Conservation (phyloP, 1,139 yeast species). For the Tardiomyces depauwii region DNA sequence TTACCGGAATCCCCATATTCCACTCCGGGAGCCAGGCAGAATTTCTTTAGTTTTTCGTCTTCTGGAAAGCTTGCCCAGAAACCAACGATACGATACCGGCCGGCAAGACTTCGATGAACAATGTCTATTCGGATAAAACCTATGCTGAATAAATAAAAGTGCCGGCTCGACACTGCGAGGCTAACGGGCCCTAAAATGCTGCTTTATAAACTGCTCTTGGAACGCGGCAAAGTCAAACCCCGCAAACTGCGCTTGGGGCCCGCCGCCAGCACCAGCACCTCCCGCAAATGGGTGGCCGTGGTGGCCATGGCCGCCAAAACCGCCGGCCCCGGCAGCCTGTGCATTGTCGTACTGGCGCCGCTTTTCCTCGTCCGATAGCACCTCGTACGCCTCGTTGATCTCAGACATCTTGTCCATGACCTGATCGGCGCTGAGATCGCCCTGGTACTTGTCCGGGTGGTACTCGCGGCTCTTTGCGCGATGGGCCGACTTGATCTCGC, state of each 20-base stretch:
- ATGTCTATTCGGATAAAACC: too few relatives aligned
- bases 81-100: too few relatives aligned
- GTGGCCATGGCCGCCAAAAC: constrained; percentile 1
- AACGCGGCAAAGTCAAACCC: constrained; percentile 14
- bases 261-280: constrained; percentile 4
- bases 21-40: too few relatives aligned
- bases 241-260: constrained; percentile 8
- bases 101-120: too few relatives aligned
- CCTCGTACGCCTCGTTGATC: constrained; percentile 88
- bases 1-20: too few relatives aligned
- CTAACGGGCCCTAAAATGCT: neutral
- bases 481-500: constrained; percentile 73
- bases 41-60: too few relatives aligned
- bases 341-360: constrained; percentile 39
- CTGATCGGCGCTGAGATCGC: constrained; percentile 54
- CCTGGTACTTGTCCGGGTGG: constrained; percentile 86
- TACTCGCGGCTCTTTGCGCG: constrained; percentile 65
- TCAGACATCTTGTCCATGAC: constrained; percentile 83
- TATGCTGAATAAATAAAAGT: too few relatives aligned
- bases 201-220: constrained; percentile 7
- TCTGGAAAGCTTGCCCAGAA: too few relatives aligned
- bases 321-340: constrained; percentile 6
- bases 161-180: too few relatives aligned
- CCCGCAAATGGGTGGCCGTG: neutral
- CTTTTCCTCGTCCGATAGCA: constrained; percentile 54